Conservation (phyloP, 2,329 filamentous ascomycete genomes). For the Talaromyces islandicus region DNA sequence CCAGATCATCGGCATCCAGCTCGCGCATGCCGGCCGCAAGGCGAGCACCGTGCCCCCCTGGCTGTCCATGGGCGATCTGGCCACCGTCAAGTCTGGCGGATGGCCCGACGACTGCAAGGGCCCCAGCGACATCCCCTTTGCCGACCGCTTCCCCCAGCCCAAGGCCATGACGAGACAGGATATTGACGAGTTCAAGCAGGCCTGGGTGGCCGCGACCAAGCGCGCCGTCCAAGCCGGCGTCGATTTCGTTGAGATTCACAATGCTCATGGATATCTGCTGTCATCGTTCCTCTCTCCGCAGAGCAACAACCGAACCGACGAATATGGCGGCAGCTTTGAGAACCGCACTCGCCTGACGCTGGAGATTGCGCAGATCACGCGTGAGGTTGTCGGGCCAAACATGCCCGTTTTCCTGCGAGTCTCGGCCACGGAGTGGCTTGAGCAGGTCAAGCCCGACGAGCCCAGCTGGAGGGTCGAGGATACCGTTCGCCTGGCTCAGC, state of each 20-base stretch:
- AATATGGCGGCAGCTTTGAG: conserved; percentile 47
- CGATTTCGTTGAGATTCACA: conserved; percentile 75
- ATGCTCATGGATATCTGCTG: conserved; percentile 72
- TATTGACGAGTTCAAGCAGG: conserved; percentile 59
- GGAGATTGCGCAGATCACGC: conserved; percentile 59
- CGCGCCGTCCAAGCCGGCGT: conserved; percentile 64
- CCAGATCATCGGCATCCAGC: conserved; percentile 24
- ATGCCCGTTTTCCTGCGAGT: conserved; percentile 71
- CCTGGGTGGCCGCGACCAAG: conserved; percentile 54
- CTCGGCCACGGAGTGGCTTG: conserved; percentile 71
- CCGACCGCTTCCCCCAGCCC: conserved; percentile 55
- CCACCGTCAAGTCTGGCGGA: conserved; percentile 49
- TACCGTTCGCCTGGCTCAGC: conserved; percentile 56
- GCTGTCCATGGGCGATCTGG: conserved; percentile 24
- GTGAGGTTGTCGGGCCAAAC: conserved; percentile 56
- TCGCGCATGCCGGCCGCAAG: conserved; percentile 50
- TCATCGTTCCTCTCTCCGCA: conserved; percentile 64
- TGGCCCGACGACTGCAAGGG: conserved; percentile 51
- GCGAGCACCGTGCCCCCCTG: conserved; percentile 53
- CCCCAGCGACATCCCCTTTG: conserved; percentile 57
- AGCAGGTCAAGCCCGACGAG: conserved; percentile 48
- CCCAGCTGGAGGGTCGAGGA: conserved; percentile 65
- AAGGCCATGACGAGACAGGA: conserved; percentile 63
- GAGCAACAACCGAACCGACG: conserved; percentile 60
- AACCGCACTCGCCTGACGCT: conserved; percentile 64